These are phyloP conservation scores for Lanmaoa pseudosensibilis DNA, from an alignment of 768 basidiomycete species.

Conservation along the genomic window DNA sequence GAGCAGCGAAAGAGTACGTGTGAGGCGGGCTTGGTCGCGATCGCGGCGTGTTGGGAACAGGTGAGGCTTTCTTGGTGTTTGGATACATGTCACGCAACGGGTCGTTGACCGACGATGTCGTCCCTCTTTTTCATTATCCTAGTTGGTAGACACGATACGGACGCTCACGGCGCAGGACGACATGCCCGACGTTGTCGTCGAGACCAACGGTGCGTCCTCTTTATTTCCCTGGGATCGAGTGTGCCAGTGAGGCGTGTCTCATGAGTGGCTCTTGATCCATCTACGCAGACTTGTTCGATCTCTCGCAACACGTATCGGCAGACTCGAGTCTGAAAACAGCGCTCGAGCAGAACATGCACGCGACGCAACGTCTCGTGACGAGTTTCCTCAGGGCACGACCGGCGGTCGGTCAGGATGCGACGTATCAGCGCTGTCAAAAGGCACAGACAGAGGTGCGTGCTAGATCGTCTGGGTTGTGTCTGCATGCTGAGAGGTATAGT, in stretches of 20 bases:
- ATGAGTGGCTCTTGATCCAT: not conserved
- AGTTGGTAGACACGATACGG: conserved; percentile 71
- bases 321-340: conserved; percentile 39
- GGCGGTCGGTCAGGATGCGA: conserved; percentile 37
- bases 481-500: conserved; percentile 40
- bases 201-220: conserved; percentile 40
- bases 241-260: not conserved
- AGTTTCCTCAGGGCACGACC: conserved; percentile 47
- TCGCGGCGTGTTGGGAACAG: conserved; percentile 80
- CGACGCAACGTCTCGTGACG: conserved; percentile 59
- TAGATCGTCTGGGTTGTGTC: not conserved
- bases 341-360: conserved; percentile 54
- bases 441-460: conserved; percentile 60
- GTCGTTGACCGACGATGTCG: conserved; percentile 1
- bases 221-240: not conserved
- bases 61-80: conserved; percentile 38
- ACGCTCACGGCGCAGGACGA: conserved; percentile 55
- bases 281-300: conserved; percentile 30
- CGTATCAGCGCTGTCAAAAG: conserved; percentile 49
- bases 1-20: conserved; percentile 65
- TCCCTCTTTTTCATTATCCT: conserved; percentile 2
- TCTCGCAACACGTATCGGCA: conserved; percentile 33
- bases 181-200: conserved; percentile 42
- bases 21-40: conserved; percentile 69
- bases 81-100: not conserved